Conservation (phyloP, 2,329 filamentous ascomycete species). For the Phialemonium atrogriseum region DNA sequence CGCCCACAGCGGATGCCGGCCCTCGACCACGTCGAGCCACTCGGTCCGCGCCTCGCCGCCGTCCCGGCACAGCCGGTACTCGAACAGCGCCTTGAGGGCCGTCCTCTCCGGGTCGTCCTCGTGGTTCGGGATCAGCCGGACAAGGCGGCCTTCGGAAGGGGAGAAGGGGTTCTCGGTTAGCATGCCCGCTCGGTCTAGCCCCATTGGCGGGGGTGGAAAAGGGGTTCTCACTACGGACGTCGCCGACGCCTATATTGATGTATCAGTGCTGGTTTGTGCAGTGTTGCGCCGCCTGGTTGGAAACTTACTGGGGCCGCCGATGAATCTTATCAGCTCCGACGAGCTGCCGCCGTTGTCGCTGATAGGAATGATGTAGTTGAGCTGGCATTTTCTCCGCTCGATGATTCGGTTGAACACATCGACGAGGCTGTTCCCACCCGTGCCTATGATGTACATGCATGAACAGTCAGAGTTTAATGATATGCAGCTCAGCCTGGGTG, state of each 20-base stretch:
- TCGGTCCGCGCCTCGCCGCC: slow-evolving; percentile 57
- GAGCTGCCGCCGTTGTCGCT: slow-evolving; percentile 94
- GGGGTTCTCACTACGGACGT: slow-evolving; percentile 61
- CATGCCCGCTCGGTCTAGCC: not conserved
- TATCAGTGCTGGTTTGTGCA: slow-evolving; percentile 4
- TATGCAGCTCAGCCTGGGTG: too few species aligned
- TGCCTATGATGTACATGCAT: slow-evolving; percentile 55
- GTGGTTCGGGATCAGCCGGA: slow-evolving; percentile 74
- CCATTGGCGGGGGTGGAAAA: not conserved
- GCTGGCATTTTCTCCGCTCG: slow-evolving; percentile 54
- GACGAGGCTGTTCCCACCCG: slow-evolving; percentile 88
- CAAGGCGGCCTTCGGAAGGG: slow-evolving; percentile 62
- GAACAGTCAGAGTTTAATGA: not conserved
- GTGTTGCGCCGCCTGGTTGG: not conserved
- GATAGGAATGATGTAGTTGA: slow-evolving; percentile 88
- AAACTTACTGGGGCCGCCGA: slow-evolving; percentile 74
- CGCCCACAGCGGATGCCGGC: slow-evolving; percentile 68
- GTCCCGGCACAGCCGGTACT: slow-evolving; percentile 66
- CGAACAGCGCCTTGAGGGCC: slow-evolving; percentile 78
- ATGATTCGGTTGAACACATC: slow-evolving; percentile 72
- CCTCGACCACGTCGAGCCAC: slow-evolving; percentile 86
- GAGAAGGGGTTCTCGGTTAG: not conserved
- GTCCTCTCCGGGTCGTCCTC: slow-evolving; percentile 54
- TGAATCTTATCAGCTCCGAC: slow-evolving; percentile 86
- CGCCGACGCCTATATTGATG: slow-evolving; percentile 45